A percentile compares a stretch with the other conserved stretches of the same genome.
These are phyloP conservation scores for Penicillium tannophilum DNA, from an alignment of 495 filamentous ascomycete genomes.

Conservation along the genomic window DNA sequence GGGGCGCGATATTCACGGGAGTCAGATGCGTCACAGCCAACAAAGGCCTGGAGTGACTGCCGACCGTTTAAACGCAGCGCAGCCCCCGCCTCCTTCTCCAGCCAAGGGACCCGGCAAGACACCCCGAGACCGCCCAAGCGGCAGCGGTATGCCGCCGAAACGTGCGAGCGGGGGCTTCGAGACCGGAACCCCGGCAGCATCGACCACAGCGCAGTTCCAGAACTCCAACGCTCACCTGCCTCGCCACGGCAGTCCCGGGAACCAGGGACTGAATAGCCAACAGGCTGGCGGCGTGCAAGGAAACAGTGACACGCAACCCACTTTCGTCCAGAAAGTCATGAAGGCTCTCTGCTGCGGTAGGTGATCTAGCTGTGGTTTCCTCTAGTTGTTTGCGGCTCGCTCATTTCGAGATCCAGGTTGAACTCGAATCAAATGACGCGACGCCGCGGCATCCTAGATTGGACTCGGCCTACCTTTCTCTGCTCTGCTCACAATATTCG, in stretches of 20 bases:
- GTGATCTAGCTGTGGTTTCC: conserved; percentile 33
- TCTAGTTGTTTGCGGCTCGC: conserved; percentile 22
- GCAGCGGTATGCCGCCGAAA: conserved; percentile 67
- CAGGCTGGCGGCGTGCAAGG: conserved; percentile 41
- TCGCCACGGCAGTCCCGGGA: conserved; percentile 58
- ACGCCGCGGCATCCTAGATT: conserved; percentile 23
- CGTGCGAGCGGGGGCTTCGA: conserved; percentile 78
- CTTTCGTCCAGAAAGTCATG: conserved; percentile 68
- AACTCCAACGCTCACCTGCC: conserved; percentile 84
- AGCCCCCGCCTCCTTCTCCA: conserved; percentile 87
- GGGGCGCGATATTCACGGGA: conserved; percentile 73
- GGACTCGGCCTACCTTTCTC: conserved; percentile 15
- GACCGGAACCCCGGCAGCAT: conserved; percentile 74
- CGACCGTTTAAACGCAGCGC: conserved; percentile 96
- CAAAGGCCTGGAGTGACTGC: conserved; percentile 68
- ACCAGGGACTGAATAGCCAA: conserved; percentile 57
- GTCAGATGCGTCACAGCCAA: conserved; percentile 61
- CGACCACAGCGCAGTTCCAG: conserved; percentile 88
- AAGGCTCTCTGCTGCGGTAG: conserved; percentile 82
- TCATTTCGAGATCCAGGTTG: conserved; percentile 40
- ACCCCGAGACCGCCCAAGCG: conserved; percentile 77
- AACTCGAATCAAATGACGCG: conserved; percentile 20
- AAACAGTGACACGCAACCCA: conserved; percentile 51
- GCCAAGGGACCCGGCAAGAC: conserved; percentile 78
- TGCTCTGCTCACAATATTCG: conserved; percentile 32